phyloP scores from a whole-genome alignment of 208 protist genomes.

The Angomonas ambiguus region DNA sequence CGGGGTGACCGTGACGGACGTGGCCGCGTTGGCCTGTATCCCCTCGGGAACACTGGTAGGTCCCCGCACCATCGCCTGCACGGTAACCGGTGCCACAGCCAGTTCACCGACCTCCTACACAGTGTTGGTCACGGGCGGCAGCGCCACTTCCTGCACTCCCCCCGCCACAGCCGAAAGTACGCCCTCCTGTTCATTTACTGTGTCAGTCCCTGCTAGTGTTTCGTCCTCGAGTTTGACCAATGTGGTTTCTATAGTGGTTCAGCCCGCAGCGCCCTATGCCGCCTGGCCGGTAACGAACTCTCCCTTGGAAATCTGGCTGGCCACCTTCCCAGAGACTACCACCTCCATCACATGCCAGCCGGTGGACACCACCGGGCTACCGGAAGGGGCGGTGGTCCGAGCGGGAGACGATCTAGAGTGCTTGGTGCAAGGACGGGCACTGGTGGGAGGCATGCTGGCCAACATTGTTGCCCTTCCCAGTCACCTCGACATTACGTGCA shows the following conservation, averaged over 20 bases:
- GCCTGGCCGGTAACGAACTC: conserved; percentile 59
- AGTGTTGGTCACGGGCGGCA: conserved; percentile 52
- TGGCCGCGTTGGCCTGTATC: conserved; percentile 45
- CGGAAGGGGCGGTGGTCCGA: conserved; percentile 39
- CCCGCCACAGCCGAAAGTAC: conserved; percentile 20
- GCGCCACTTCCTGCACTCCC: conserved; percentile 23
- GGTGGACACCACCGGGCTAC: conserved; percentile 13
- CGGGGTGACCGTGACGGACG: conserved; percentile 4
- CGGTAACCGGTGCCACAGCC: conserved; percentile 25
- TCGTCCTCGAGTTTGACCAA: conserved; percentile 22
- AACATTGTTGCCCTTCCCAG: conserved; percentile 50
- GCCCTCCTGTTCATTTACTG: conserved; percentile 57
- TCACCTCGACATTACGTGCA: conserved; percentile 31
- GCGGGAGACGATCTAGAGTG: conserved; percentile 33
- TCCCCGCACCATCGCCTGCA: conserved; percentile 27
- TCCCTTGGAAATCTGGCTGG: conserved; percentile 55
- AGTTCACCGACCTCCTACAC: conserved; percentile 36
- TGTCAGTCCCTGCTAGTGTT: conserved; percentile 31
- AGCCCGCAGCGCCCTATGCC: conserved; percentile 27
- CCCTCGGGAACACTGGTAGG: conserved; percentile 40
- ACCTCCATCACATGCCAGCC: conserved; percentile 41
- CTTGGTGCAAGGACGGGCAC: conserved; percentile 46
- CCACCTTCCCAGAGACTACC: conserved; percentile 29
- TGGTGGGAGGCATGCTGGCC: conserved; percentile 26
- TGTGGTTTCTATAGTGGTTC: conserved; percentile 48